Base-by-base conservation (phyloP, 768 basidiomycete species). In the Coprinopsis cinerea region DNA sequence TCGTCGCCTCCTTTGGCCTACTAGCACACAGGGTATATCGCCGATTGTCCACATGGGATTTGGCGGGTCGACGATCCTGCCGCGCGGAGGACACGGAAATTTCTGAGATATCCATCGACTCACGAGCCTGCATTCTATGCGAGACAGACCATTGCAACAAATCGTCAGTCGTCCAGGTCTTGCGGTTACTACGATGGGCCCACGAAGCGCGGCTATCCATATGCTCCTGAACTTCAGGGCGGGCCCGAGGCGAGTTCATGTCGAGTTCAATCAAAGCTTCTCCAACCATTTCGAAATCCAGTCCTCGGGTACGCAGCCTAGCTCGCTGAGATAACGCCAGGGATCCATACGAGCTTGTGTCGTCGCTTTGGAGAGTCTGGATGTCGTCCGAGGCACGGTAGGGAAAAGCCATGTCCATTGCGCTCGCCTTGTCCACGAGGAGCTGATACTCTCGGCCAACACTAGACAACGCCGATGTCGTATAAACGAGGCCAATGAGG, bases 101-200 rank as follows among this genome's bases (percentile, higher is more conserved):
- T 25, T 43, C 41, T 10, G 41, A 43, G 18, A 24, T 22, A 23
- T 43, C 24, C 22, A 26, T 25, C 11, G 18, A 24, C 5, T 11
- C 44, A 27, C 5, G 20, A 41, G n/a, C n/a, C n/a, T 43, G 53
- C 10, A 14, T 23, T 9, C 45, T 26, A 15, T 53, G 52, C 23
- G 52, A 56, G 7, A 41, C 26, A 15, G 55, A 53, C 55, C 55
- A 56, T 20, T 48, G 44, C 35, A 53, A 23, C 7, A 56, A 20
- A 23, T 56, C 55, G 22, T 53, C 46, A 14, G 51, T 48, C 15
- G 50, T 49, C 17, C 44, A 44, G 18, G 41, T 40, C 30, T 46
- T 51, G 35, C 36, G 44, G 2, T 44, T 43, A 18, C 36, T 32
- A 45, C 44, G 50, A 28, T 17, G 40, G 14, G 47, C 49, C 36